A percentile compares a stretch with the other conserved stretches of the same genome.
These are phyloP conservation scores for Vigna hirtella DNA, from an alignment of 306 rosid genomes.

Conservation along the genomic window DNA sequence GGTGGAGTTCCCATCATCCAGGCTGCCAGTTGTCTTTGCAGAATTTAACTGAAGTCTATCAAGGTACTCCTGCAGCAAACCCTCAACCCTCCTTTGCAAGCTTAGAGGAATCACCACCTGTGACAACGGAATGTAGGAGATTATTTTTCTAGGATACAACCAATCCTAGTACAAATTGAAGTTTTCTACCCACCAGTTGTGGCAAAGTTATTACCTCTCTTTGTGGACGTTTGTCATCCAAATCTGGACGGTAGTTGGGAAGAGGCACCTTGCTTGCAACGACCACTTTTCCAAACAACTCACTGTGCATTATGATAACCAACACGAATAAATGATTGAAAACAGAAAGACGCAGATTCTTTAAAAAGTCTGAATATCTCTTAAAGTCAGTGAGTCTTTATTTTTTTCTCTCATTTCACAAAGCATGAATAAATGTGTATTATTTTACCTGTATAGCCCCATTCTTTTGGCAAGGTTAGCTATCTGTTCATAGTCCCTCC, in stretches of 20 bases:
- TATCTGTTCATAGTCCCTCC: constrained; percentile 96
- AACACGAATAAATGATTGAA: constrained; percentile 24
- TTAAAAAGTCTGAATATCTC: constrained; percentile 16
- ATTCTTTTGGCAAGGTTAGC: constrained; percentile 91
- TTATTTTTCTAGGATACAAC: constrained; percentile 33
- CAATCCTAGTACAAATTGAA: constrained; percentile 32
- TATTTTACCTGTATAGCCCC: constrained; percentile 80
- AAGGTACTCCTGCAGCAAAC: constrained; percentile 86
- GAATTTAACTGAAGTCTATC: constrained; percentile 69
- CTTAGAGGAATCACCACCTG: constrained; percentile 88
- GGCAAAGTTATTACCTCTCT: constrained; percentile 74
- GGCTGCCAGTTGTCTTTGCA: constrained; percentile 50
- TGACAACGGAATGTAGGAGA: constrained; percentile 30
- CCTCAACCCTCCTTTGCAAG: constrained; percentile 95
- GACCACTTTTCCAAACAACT: constrained; percentile 86
- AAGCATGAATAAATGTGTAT: constrained; percentile 18
- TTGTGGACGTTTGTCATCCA: constrained; percentile 98
- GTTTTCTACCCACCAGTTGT: neutral
- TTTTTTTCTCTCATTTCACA: neutral
- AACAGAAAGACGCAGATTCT: neutral
- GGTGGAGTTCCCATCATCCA: constrained; percentile 52
- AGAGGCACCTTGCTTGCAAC: constrained; percentile 98
- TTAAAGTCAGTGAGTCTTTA: constrained; percentile 14
- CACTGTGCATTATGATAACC: constrained; percentile 55
- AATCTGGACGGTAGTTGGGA: constrained; percentile 96